Conservation (phyloP, 2,329 filamentous ascomycete species). For the Dothiorella sarmentorum region DNA sequence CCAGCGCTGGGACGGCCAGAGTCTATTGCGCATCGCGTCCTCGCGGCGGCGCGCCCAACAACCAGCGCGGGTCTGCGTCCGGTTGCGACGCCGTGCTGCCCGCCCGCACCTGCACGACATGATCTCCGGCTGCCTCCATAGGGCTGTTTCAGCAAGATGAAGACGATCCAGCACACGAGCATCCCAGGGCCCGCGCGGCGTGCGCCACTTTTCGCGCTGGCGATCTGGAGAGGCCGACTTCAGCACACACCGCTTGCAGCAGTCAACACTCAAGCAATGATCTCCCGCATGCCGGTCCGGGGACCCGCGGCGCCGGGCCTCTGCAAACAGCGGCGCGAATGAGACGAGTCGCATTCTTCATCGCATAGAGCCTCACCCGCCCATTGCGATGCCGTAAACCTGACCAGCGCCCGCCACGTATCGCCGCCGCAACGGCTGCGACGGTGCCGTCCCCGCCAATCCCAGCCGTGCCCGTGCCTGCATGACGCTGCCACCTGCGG, state of each 20-base stretch:
- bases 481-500: neutral
- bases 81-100: conserved; percentile 5
- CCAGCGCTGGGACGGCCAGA: conserved; percentile 11
- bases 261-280: conserved; percentile 11
- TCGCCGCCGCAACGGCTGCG: conserved; percentile 8
- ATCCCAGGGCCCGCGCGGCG: conserved; percentile 6
- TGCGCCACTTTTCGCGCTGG: conserved; percentile 16
- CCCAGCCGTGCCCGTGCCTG: conserved; percentile 1
- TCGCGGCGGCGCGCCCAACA: conserved; percentile 14
- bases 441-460: neutral
- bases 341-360: conserved; percentile 16
- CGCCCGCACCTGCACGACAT: conserved; percentile 18
- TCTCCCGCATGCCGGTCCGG: conserved; percentile 15
- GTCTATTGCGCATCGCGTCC: conserved; percentile 14
- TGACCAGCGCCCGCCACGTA: conserved; percentile 11
- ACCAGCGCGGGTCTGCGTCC: conserved; percentile 9
- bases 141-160: conserved; percentile 19
- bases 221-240: conserved; percentile 16
- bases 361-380: conserved; percentile 7
- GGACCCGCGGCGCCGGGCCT: conserved; percentile 11
- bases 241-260: conserved; percentile 18
- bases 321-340: conserved; percentile 16
- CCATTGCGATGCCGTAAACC: conserved; percentile 4
- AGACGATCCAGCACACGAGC: conserved; percentile 17
- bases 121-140: conserved; percentile 10